Evolutionary conservation across 495 filamentous ascomycete genomes (phyloP).

Genomic region (Haplographium delicatum): DNA sequence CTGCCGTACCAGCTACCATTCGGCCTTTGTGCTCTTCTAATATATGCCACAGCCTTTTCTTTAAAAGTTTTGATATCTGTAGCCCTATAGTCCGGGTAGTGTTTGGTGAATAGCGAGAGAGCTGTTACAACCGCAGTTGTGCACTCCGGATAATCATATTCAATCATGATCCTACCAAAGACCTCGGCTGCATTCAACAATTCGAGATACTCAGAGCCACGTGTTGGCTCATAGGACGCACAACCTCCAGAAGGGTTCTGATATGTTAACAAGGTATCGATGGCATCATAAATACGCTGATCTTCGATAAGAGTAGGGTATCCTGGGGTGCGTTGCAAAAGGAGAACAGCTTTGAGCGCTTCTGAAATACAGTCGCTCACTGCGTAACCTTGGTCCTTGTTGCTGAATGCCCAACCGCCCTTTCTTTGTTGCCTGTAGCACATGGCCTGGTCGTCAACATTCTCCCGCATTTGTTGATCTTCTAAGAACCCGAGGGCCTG

Average conservation of each 20-base stretch:
- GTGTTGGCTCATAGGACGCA: slow-evolving; percentile 80
- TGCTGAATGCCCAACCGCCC: slow-evolving; percentile 95
- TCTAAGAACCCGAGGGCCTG: slow-evolving; percentile 86
- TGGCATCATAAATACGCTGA: slow-evolving; percentile 73
- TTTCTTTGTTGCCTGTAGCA: slow-evolving; percentile 92
- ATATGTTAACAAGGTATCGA: slow-evolving; percentile 87
- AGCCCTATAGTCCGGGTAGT: slow-evolving; percentile 73
- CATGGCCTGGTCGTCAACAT: slow-evolving; percentile 68
- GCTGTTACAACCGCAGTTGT: slow-evolving; percentile 94
- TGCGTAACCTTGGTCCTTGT: slow-evolving; percentile 84
- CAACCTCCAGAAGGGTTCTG: slow-evolving; percentile 88
- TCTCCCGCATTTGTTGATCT: slow-evolving; percentile 83
- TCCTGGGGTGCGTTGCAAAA: slow-evolving; percentile 72
- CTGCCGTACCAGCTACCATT: slow-evolving; percentile 95
- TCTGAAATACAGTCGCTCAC: slow-evolving; percentile 94
- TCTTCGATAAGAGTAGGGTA: slow-evolving; percentile 72
- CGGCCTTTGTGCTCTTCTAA: slow-evolving; percentile 68
- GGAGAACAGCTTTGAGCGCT: slow-evolving; percentile 78
- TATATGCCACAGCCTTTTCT: slow-evolving; percentile 65
- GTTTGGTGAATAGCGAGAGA: slow-evolving; percentile 72
- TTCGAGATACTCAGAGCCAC: slow-evolving; percentile 73
- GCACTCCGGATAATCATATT: slow-evolving; percentile 97
- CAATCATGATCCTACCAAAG: slow-evolving; percentile 95
- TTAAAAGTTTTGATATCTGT: slow-evolving; percentile 71
- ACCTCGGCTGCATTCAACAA: slow-evolving; percentile 92